Evolutionary conservation across 208 protist genomes (phyloP).

Genomic region (Herpetomonas muscarum): DNA sequence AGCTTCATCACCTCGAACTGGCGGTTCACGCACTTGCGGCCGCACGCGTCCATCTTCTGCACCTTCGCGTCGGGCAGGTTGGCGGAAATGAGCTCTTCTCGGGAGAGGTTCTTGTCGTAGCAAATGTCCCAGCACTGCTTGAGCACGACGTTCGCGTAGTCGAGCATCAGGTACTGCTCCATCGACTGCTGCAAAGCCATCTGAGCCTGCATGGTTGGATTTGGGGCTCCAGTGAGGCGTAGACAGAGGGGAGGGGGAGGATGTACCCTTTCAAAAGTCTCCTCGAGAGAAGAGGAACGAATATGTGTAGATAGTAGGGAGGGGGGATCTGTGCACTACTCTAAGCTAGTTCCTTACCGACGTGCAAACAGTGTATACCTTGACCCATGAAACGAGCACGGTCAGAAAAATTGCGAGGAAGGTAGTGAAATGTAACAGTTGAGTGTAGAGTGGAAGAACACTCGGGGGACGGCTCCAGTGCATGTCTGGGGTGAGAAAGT

Average conservation of each 20-base stretch:
- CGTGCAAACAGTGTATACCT: too few species aligned
- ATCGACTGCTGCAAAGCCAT: constrained; percentile 68
- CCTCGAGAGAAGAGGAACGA: background rate
- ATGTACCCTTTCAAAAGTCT: background rate
- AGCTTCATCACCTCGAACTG: constrained; percentile 88
- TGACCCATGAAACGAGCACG: too few species aligned
- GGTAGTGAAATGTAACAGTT: too few species aligned
- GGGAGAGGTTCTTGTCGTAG: constrained; percentile 71
- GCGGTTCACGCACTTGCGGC: constrained; percentile 80
- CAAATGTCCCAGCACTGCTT: constrained; percentile 88
- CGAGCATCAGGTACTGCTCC: constrained; percentile 71
- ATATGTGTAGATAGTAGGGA: too few species aligned
- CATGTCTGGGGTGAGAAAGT: too few species aligned
- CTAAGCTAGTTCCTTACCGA: too few species aligned
- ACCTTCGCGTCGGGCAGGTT: constrained; percentile 46
- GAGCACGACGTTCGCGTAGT: constrained; percentile 58
- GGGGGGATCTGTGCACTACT: too few species aligned
- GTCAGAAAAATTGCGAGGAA: too few species aligned
- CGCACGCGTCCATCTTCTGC: constrained; percentile 78
- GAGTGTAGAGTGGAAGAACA: too few species aligned
- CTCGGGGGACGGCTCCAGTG: too few species aligned
- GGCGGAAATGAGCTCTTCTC: constrained; percentile 44
- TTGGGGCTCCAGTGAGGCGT: background rate
- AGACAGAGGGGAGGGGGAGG: too few species aligned
- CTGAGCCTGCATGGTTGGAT: constrained; percentile 63